A percentile compares a stretch with the other conserved stretches of the same genome.
These are phyloP conservation scores for Citrus mangshanensis DNA, from an alignment of 345 rosid genomes.

Conservation along the genomic window DNA sequence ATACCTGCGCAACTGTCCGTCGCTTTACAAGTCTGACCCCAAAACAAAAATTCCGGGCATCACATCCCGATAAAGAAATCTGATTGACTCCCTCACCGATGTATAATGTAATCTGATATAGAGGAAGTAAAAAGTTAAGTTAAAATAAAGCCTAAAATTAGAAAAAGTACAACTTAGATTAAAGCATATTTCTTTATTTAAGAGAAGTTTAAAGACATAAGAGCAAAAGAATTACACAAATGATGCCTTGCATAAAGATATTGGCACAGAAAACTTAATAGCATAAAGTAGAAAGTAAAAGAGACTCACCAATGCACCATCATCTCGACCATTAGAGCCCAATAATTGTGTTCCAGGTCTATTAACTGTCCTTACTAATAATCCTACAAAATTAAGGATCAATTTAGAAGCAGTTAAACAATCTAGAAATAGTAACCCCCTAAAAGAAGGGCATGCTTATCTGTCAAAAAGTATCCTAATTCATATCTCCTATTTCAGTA, in stretches of 20 bases:
- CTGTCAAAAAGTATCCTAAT: background rate
- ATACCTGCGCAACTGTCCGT: constrained; percentile 23
- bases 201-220: background rate
- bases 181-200: background rate
- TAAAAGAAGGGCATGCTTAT: background rate
- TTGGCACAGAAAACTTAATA: constrained; percentile 6
- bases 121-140: background rate
- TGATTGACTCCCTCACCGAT: constrained; percentile 23
- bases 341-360: constrained; percentile 29
- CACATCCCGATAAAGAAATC: constrained; percentile 21
- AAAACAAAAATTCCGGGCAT: constrained; percentile 28
- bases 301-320: constrained; percentile 37
- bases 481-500: background rate
- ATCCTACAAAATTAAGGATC: constrained; percentile 14
- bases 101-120: constrained; percentile 16
- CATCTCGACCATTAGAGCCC: constrained; percentile 44
- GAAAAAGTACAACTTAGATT: background rate
- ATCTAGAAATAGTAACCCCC: background rate
- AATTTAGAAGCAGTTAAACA: background rate
- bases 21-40: constrained; percentile 31
- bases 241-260: background rate
- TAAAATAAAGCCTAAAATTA: background rate
- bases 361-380: constrained; percentile 14
- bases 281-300: constrained; percentile 1
- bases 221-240: background rate